These are phyloP conservation scores for Neospora caninum DNA, from an alignment of 169 alveolate genomes.

Conservation along the genomic window DNA sequence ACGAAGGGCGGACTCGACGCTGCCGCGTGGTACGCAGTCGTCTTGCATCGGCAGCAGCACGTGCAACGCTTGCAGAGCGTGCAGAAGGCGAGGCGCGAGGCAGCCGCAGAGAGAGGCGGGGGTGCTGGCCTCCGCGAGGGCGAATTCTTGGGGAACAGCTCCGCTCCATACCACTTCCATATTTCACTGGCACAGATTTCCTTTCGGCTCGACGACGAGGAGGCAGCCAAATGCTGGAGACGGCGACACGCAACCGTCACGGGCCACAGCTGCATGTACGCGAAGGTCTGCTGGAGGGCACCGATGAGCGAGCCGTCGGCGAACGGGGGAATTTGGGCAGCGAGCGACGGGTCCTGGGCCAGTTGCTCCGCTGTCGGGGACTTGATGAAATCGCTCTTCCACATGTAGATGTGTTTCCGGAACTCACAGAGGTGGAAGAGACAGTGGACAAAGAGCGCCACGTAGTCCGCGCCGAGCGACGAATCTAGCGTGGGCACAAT, in stretches of 20 bases:
- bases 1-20: neutral
- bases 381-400: slow-evolving; percentile 30
- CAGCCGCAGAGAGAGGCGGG: slow-evolving; percentile 3
- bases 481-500: slow-evolving; percentile 55
- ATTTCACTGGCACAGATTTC: slow-evolving; percentile 52
- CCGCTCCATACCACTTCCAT: slow-evolving; percentile 61
- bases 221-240: slow-evolving; percentile 45
- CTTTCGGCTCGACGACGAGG: slow-evolving; percentile 37
- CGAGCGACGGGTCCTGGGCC: slow-evolving; percentile 47
- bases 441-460: slow-evolving; percentile 62
- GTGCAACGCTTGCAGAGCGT: slow-evolving; percentile 46
- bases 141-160: slow-evolving; percentile 52
- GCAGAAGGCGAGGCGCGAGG: slow-evolving; percentile 42
- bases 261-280: slow-evolving; percentile 87
- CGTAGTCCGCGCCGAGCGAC: slow-evolving; percentile 66
- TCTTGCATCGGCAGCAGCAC: slow-evolving; percentile 64
- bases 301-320: slow-evolving; percentile 73
- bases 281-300: slow-evolving; percentile 86
- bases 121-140: slow-evolving; percentile 13
- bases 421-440: slow-evolving; percentile 84
- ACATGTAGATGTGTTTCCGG: slow-evolving; percentile 77
- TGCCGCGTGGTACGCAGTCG: slow-evolving; percentile 28
- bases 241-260: slow-evolving; percentile 74
- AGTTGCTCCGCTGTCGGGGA: slow-evolving; percentile 66
- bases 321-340: slow-evolving; percentile 40